Base-by-base conservation (phyloP, 2,329 filamentous ascomycete genomes). In the Orbilia quercus region DNA sequence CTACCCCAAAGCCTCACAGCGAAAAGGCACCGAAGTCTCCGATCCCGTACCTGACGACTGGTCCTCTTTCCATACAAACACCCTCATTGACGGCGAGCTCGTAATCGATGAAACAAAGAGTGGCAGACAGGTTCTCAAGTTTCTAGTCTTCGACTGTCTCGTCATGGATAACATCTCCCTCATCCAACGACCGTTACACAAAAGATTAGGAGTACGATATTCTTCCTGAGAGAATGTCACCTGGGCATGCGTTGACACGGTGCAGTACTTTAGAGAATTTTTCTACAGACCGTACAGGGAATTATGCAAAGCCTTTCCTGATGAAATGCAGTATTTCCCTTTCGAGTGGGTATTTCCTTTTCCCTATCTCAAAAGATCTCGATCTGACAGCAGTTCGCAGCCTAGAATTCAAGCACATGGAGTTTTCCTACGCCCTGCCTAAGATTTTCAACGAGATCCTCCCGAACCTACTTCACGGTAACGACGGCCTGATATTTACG, bases 401-500 rank as follows among this genome's bases (percentile, higher is more conserved):
- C 57, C 84, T 98, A 67, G 88, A 92, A 80, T 89, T 95, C 83
- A 99, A 99, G 82, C 86, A 88, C 18, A 96, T 96, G 82, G 91
- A 97, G 80, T 86, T 95, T 77, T 89, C 89, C 53, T 99, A 99
- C 82, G 92, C 89, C 50, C 88, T 96, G 72, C 89, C 92, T 79
- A 91, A 91, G 86, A 96, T 98, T 90, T 96, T 99, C 83, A 87
- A 89, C 76, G 86, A 93, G 66, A 87, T 96, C 47, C 87, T 98
- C 25, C 93, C 92, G 0, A 88, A 85, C 44, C 86, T 99, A 36
- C 90, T 89, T 76, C 95, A 99, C 80, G 93, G 94, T 75, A 98
- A 97, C 80, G 95, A 99, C 80, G 95, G 95, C 4, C 85, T 99
- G 50, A 96, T 99, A 79, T 99, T 98, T 82, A 98, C 95, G n/a